Evolutionary conservation across 2,329 filamentous ascomycete genomes (phyloP).

Genomic region (Pseudogymnoascus sp.): DNA sequence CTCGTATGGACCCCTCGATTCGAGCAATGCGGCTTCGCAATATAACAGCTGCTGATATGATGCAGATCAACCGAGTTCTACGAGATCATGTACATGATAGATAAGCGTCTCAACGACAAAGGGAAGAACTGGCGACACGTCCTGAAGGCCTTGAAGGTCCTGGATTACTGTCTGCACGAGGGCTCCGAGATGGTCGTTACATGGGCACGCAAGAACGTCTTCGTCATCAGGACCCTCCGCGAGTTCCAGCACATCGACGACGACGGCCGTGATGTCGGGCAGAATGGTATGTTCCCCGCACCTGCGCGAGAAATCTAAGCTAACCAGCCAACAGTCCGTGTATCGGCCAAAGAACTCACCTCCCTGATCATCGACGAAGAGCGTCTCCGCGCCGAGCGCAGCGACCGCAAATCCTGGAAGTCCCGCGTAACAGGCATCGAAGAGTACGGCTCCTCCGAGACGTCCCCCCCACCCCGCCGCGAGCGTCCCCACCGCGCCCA

Average conservation of each 20-base stretch:
- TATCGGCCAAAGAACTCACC: conserved; percentile 92
- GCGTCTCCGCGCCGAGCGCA: conserved; percentile 78
- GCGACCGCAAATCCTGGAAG: conserved; percentile 91
- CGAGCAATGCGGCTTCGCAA: background rate
- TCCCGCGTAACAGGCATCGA: conserved; percentile 90
- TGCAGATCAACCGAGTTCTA: conserved; percentile 84
- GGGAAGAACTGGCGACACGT: conserved; percentile 99
- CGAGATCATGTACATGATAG: conserved; percentile 99
- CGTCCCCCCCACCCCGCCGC: conserved; percentile 35
- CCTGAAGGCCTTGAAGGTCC: conserved; percentile 90
- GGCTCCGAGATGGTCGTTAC: conserved; percentile 94
- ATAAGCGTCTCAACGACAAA: conserved; percentile 97
- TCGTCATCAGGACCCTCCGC: conserved; percentile 95
- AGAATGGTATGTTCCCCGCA: conserved; percentile 66
- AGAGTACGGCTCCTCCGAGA: conserved; percentile 52
- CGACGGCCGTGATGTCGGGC: conserved; percentile 87
- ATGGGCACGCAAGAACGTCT: conserved; percentile 96
- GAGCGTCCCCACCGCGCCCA: conserved; percentile 41
- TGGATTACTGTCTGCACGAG: conserved; percentile 96
- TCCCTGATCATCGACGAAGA: conserved; percentile 90
- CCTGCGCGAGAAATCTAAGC: conserved; percentile 12
- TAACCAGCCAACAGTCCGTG: conserved; percentile 59
- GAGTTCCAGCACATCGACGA: conserved; percentile 97
- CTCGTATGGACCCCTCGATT: conserved; percentile 54
- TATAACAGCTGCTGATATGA: conserved; percentile 8